A percentile compares a stretch with the other conserved stretches of the same genome.
phyloP scores from a whole-genome alignment of 2,329 filamentous ascomycete species.

The Coniochaeta prunicola region DNA sequence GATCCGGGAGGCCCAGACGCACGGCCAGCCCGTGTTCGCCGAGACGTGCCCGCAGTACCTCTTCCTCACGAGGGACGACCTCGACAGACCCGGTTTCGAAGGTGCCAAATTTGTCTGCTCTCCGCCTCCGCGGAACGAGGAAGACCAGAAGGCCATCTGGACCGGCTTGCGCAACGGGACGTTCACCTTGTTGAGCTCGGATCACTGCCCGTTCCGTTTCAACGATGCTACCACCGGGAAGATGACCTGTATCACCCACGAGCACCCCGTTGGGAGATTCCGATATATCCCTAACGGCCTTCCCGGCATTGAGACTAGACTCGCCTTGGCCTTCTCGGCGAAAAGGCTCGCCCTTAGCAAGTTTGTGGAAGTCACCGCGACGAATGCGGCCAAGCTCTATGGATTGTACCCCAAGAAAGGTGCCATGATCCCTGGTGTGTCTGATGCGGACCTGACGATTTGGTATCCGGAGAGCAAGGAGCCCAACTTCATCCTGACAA shows the following conservation, averaged over 20 bases:
- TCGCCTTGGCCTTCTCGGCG: conserved; percentile 36
- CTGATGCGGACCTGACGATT: conserved; percentile 49
- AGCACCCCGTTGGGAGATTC: conserved; percentile 38
- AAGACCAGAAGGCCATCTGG: conserved; percentile 44
- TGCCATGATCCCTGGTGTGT: conserved; percentile 37
- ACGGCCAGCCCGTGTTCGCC: conserved; percentile 41
- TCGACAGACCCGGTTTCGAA: conserved; percentile 43
- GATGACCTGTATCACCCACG: conserved; percentile 36
- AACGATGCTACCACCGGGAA: conserved; percentile 36
- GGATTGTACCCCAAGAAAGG: conserved; percentile 45
- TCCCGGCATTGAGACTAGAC: conserved; percentile 47
- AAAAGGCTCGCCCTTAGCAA: conserved; percentile 32
- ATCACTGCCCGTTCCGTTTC: conserved; percentile 40
- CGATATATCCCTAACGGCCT: conserved; percentile 50
- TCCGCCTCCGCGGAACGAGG: conserved; percentile 39
- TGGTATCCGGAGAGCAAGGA: conserved; percentile 43
- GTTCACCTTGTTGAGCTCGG: conserved; percentile 40
- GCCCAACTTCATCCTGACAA: conserved; percentile 35
- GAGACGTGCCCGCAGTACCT: conserved; percentile 52
- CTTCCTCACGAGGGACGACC: conserved; percentile 41
- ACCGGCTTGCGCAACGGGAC: conserved; percentile 40
- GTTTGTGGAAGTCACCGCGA: conserved; percentile 45
- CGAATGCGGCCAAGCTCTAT: conserved; percentile 49
- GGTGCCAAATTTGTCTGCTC: conserved; percentile 48
- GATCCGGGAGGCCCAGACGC: conserved; percentile 39